Evolutionary conservation across 2,329 filamentous ascomycete species (phyloP).

Genomic region (Ascochyta koolunga): DNA sequence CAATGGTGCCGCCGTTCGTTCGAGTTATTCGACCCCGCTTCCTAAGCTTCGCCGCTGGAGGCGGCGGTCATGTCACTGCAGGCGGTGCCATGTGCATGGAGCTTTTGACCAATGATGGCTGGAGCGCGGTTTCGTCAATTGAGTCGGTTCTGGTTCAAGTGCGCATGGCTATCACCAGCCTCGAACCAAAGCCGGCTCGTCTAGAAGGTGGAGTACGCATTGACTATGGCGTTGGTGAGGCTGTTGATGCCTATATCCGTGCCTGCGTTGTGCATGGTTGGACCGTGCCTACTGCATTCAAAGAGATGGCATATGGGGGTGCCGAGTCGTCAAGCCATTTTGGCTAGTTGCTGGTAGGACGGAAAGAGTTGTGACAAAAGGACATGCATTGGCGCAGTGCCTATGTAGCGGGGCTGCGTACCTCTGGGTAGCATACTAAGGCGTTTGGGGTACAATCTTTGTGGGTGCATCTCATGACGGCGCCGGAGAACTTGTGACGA

Average conservation of each 20-base stretch:
- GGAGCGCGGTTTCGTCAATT: conserved; percentile 74
- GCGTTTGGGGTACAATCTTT: not conserved
- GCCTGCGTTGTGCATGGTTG: conserved; percentile 75
- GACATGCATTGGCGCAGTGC: not conserved
- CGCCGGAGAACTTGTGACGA: not conserved
- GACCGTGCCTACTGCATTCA: conserved; percentile 70
- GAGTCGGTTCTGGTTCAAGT: conserved; percentile 84
- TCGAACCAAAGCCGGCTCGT: conserved; percentile 74
- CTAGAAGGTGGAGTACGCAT: conserved; percentile 52
- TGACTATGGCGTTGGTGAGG: conserved; percentile 73
- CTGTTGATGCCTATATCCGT: conserved; percentile 73
- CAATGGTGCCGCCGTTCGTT: conserved; percentile 81
- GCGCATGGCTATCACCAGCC: conserved; percentile 72
- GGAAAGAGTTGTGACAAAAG: not conserved
- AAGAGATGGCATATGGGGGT: conserved; percentile 52
- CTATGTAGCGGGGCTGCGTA: not conserved
- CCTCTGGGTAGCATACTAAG: not conserved
- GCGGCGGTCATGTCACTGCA: conserved; percentile 83
- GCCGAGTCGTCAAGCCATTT: not conserved
- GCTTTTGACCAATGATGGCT: conserved; percentile 81
- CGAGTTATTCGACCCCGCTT: conserved; percentile 83
- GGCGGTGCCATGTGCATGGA: conserved; percentile 86
- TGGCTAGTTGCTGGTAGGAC: not conserved
- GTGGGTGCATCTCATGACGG: not conserved
- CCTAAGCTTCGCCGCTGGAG: conserved; percentile 71